phyloP scores from a whole-genome alignment of 75 land plant genomes.

The Cupressus sempervirens region DNA sequence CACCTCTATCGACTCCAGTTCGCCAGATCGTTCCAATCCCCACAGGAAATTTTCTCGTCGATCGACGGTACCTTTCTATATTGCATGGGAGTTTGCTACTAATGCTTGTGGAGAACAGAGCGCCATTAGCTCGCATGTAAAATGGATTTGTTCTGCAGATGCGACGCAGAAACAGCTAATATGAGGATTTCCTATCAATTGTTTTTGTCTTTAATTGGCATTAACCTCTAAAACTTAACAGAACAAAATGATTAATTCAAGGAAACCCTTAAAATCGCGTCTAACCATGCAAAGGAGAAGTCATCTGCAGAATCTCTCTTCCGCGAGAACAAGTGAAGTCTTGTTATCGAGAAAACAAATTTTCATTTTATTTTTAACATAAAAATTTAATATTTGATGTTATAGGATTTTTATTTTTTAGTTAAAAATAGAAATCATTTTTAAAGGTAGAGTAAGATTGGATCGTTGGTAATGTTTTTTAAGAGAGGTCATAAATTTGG shows the following conservation, averaged over 20 bases:
- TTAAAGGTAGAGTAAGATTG: too few species aligned
- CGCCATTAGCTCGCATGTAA: not conserved
- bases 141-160: not conserved
- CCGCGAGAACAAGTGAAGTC: too few species aligned
- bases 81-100: not conserved
- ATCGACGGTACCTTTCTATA: not conserved
- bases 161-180: not conserved
- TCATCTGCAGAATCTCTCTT: too few species aligned
- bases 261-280: too few species aligned
- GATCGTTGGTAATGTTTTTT: too few species aligned
- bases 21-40: not conserved
- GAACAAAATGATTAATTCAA: not conserved
- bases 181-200: not conserved
- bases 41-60: not conserved
- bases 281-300: too few species aligned
- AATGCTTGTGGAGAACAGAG: not conserved
- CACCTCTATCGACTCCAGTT: conserved; percentile 43
- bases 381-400: too few species aligned
- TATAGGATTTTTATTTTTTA: too few species aligned
- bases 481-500: too few species aligned
- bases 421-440: too few species aligned
- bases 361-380: too few species aligned
- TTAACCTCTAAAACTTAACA: not conserved
- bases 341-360: too few species aligned
- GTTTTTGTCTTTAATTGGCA: not conserved